Evolutionary conservation across 768 basidiomycete genomes (phyloP).

Genomic region (Lactarius quietus): DNA sequence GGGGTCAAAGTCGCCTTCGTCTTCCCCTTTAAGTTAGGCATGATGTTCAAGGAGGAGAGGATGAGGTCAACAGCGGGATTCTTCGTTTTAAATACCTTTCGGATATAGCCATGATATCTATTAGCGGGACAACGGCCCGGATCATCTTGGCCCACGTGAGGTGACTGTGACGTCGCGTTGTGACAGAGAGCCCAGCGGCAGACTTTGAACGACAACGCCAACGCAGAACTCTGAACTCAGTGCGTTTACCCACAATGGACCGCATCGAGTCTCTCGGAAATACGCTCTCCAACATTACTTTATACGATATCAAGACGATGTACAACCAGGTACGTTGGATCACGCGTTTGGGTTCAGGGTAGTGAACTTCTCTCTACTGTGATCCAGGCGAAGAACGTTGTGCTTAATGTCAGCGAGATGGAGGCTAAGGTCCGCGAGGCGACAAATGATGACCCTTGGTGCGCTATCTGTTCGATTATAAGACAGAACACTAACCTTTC

Average conservation of each 20-base stretch:
- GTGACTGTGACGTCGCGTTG: not conserved
- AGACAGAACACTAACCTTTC: not conserved
- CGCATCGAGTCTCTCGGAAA: slow-evolving; percentile 70
- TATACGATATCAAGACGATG: slow-evolving; percentile 93
- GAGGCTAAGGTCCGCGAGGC: slow-evolving; percentile 96
- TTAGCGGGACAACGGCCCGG: too few relatives aligned
- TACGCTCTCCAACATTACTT: slow-evolving; percentile 74
- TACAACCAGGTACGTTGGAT: slow-evolving; percentile 77
- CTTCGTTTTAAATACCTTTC: not conserved
- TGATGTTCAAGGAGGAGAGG: too few relatives aligned
- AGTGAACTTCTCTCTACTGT: not conserved
- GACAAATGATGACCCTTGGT: slow-evolving; percentile 99
- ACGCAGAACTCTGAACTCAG: not conserved
- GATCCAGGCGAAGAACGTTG: slow-evolving; percentile 86
- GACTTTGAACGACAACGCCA: not conserved
- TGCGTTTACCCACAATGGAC: slow-evolving; percentile 57
- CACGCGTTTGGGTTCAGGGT: not conserved
- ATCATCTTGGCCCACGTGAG: too few relatives aligned
- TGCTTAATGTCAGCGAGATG: slow-evolving; percentile 95
- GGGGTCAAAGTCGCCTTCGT: too few relatives aligned
- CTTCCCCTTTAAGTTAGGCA: too few relatives aligned
- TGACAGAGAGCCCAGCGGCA: not conserved
- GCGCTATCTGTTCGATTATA: slow-evolving; percentile 30
- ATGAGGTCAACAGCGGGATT: too few relatives aligned
- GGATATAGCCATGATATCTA: not conserved